Evolutionary conservation across 306 rosid genomes (phyloP).

Genomic region (Corylus heterophylla): DNA sequence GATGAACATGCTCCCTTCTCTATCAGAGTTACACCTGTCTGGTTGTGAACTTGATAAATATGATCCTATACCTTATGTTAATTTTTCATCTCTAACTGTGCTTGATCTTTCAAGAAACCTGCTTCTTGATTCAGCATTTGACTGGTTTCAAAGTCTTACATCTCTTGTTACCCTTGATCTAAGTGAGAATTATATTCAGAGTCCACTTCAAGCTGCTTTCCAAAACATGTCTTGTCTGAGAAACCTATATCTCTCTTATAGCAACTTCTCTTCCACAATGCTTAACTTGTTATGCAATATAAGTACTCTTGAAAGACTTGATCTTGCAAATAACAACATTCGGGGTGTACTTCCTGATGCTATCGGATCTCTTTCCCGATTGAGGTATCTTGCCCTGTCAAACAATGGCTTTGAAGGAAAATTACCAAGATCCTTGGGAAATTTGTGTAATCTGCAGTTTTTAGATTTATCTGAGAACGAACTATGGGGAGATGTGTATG

Average conservation of each 20-base stretch:
- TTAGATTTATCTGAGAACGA: neutral
- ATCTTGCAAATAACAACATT: neutral
- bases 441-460: no score
- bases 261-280: neutral
- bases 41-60: neutral
- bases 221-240: neutral
- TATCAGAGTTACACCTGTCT: constrained; percentile 16
- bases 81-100: neutral
- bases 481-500: neutral
- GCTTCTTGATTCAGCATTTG: neutral
- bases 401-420: neutral
- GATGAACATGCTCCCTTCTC: constrained; percentile 26
- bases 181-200: neutral
- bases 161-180: neutral
- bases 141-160: neutral
- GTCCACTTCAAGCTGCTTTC: neutral
- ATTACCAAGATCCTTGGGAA: no score
- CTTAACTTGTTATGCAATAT: neutral
- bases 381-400: neutral
- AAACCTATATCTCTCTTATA: neutral
- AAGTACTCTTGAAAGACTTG: neutral
- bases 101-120: neutral
- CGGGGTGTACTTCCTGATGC: neutral
- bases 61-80: neutral
- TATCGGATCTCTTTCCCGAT: neutral